A percentile compares a stretch with the other conserved stretches of the same genome.
Conservation (phyloP, 352 stramenopile species). For the Saprolegnia diclina region DNA sequence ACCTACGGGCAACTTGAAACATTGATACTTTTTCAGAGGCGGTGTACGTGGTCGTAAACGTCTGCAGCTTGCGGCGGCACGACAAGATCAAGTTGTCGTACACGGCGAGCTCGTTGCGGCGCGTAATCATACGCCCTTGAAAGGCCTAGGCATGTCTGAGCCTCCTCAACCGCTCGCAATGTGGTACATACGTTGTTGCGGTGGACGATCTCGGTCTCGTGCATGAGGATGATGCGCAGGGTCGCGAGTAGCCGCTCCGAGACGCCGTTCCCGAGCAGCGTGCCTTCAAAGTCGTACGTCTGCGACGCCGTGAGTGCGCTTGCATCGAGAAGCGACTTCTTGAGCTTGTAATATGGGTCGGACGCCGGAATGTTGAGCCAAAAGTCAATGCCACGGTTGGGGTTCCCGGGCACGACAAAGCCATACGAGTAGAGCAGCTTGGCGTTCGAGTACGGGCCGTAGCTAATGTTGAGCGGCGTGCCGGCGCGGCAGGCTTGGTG, state of each 20-base stretch:
- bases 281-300: slow-evolving; percentile 70
- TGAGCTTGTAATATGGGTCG: slow-evolving; percentile 51
- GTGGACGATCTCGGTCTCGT: slow-evolving; percentile 42
- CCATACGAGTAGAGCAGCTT: slow-evolving; percentile 78
- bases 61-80: slow-evolving; percentile 40
- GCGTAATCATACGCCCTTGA: slow-evolving; percentile 36
- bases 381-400: slow-evolving; percentile 49
- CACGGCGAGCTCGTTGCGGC: slow-evolving; percentile 49
- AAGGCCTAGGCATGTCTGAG: slow-evolving; percentile 31
- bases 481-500: slow-evolving; percentile 31
- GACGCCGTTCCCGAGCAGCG: slow-evolving; percentile 43
- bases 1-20: slow-evolving; percentile 27
- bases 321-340: slow-evolving; percentile 55
- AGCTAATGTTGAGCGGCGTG: slow-evolving; percentile 50
- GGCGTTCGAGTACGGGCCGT: slow-evolving; percentile 68
- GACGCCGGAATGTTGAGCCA: slow-evolving; percentile 59
- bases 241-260: slow-evolving; percentile 58
- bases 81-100: slow-evolving; percentile 45
- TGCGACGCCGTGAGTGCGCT: slow-evolving; percentile 50
- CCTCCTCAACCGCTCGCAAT: no score
- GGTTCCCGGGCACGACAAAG: slow-evolving; percentile 46
- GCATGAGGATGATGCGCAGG: slow-evolving; percentile 50
- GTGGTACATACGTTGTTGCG: slow-evolving; percentile 43
- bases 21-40: background rate
- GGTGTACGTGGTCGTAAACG: slow-evolving; percentile 42